Evolutionary conservation across 2,329 filamentous ascomycete species (phyloP).

Genomic region (Monilinia laxa): DNA sequence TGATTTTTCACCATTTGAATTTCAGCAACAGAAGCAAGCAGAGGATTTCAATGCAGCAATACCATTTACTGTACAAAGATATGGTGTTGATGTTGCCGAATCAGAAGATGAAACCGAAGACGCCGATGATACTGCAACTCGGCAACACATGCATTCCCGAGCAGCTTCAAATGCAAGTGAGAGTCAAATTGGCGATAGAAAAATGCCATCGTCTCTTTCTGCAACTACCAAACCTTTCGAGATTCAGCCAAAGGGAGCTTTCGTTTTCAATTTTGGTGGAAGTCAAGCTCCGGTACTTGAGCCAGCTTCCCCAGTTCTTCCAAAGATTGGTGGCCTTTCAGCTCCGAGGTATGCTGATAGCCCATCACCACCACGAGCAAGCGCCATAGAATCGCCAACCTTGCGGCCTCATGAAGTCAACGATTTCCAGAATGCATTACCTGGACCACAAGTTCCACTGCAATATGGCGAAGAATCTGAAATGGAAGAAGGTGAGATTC

Average conservation of each 20-base stretch:
- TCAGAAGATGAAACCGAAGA: constrained; percentile 36
- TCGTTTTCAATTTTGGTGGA: constrained; percentile 35
- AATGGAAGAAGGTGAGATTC: constrained; percentile 21
- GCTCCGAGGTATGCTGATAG: constrained; percentile 38
- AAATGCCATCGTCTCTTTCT: constrained; percentile 60
- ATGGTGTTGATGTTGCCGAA: constrained; percentile 33
- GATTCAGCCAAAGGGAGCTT: constrained; percentile 32
- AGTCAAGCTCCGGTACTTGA: constrained; percentile 23
- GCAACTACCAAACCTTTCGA: constrained; percentile 69
- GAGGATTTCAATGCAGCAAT: constrained; percentile 42
- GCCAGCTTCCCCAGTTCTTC: constrained; percentile 10
- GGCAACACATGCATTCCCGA: constrained; percentile 15
- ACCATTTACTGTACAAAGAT: constrained; percentile 35
- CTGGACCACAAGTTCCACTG: constrained; percentile 30
- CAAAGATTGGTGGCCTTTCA: constrained; percentile 29
- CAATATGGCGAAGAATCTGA: constrained; percentile 25
- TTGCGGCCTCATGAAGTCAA: constrained; percentile 32
- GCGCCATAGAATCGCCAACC: constrained; percentile 16
- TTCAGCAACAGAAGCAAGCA: constrained; percentile 48
- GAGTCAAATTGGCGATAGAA: constrained; percentile 39
- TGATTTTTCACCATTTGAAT: constrained; percentile 62
- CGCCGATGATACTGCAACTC: constrained; percentile 23
- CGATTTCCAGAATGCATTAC: constrained; percentile 36
- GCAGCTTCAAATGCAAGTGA: constrained; percentile 29
- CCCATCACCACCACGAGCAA: constrained; percentile 33